Base-by-base conservation (phyloP, 805 yeast genomes). In the Starmerella stigmatis region DNA sequence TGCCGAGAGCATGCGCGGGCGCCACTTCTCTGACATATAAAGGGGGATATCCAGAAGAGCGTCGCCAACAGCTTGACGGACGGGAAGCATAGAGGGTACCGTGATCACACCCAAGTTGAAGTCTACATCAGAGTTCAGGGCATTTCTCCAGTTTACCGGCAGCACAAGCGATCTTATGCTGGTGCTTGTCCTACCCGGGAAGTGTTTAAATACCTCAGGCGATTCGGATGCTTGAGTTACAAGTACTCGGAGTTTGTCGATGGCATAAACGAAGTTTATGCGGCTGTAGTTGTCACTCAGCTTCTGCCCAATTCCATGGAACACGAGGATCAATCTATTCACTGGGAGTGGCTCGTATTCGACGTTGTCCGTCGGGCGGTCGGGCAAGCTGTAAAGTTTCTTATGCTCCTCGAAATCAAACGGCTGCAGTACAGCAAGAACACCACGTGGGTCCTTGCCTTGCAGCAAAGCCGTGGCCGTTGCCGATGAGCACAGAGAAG, bases 251-350 rank as follows among this genome's bases (percentile, higher is more conserved):
- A 67, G 60, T 31, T 57, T 55, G 52, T 65, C 68, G 43, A 67
- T 63, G 13, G 70, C 86, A 61, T 86, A 94, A 4, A 89, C 78
- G 65, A 89, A 92, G 59, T 86, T 85, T 33, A 86, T 79, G 28
- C 81, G 77, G 50, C 86, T 86, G 54, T 81, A 83, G 56, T 76
- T 77, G 35, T 78, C 73, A 4, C 94, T 92, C 45, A 92, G 67
- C 29, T 81, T 76, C 61, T 89, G 98, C 1, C 98, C 98, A 50
- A 92, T 84, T 0, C 98, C 97, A 62, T 89, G 98, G 36, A 89
- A 74, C 52, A 94, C 89, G 11, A 89, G 66, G 1, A 88, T 75
- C 51, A 89, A 66, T 57, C 78, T 79, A 23, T 74, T 76, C 23
- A 77, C 62, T 26, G 69, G 64, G 41, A 71, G 44, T 3, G 65